Evolutionary conservation across 2,329 filamentous ascomycete genomes (phyloP).

Genomic region (Botrytis elliptica): DNA sequence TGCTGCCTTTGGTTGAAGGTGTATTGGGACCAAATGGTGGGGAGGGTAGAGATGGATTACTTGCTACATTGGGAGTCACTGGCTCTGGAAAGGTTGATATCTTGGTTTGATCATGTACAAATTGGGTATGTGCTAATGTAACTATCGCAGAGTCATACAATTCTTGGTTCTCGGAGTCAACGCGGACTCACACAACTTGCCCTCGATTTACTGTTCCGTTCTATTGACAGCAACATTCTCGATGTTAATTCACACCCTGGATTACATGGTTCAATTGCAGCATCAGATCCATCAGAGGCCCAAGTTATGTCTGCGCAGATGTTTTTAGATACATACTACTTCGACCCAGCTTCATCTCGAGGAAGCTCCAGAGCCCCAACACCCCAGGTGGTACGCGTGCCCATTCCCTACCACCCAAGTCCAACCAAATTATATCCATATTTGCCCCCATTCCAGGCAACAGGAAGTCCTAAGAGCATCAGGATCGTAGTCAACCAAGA

Average conservation of each 20-base stretch:
- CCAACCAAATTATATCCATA: constrained; percentile 30
- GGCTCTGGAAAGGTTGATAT: constrained; percentile 84
- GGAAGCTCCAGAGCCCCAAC: constrained; percentile 65
- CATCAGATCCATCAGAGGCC: constrained; percentile 79
- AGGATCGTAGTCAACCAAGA: constrained; percentile 27
- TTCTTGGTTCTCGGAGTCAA: constrained; percentile 82
- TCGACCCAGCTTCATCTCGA: constrained; percentile 60
- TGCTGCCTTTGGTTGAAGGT: constrained; percentile 74
- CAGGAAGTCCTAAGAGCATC: constrained; percentile 37
- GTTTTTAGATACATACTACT: constrained; percentile 78
- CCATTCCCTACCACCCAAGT: constrained; percentile 28
- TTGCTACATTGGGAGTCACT: constrained; percentile 91
- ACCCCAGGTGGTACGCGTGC: constrained; percentile 62
- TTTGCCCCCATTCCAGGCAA: constrained; percentile 24
- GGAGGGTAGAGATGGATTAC: constrained; percentile 81
- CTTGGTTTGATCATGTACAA: neutral
- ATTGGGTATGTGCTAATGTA: constrained; percentile 16
- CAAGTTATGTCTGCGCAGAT: constrained; percentile 69
- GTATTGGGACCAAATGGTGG: constrained; percentile 71
- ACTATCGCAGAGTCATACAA: constrained; percentile 77
- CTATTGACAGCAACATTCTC: constrained; percentile 70
- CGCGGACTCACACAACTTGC: constrained; percentile 89
- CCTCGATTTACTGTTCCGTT: constrained; percentile 85
- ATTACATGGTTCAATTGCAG: constrained; percentile 70
- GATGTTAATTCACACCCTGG: constrained; percentile 57